Evolutionary conservation across 148 eudicot species (phyloP), one percentile per base, ranked within the genome.

Genomic region (Talinum fruticosum): DNA sequence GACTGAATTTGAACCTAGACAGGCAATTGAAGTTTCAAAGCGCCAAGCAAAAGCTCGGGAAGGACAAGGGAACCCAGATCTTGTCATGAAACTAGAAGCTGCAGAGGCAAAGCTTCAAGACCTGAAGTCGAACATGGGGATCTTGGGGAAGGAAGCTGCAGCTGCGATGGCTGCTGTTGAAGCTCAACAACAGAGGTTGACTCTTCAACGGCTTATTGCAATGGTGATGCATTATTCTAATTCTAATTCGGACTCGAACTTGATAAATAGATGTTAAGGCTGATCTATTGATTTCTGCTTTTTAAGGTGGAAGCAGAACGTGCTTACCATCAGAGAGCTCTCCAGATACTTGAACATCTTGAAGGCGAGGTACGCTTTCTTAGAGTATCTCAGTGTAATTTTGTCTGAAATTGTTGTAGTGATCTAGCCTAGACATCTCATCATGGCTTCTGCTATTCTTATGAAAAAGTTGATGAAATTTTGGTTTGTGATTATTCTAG

Each of bases 151-250:
- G 88, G 99, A 95, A 88, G 99, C 99, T 69, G 88, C 91, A 67
- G 89, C 96, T 79, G 99, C 99, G 30, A 92, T 95, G 97, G 89
- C 96, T 85, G 97, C 99, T 54, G 99, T 95, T 71, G 97, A 95
- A 87, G 91, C 92, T 86, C 99, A 95, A 82, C 97, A 95, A 76
- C 99, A 95, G 81, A 84, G 94, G 78, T 79, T 91, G 84, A 95
- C 99, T 14, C 97, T 95, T 71, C 99, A 95, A 76, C 87, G 97
- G 71, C 94, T 95, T 44, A 84, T 95, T 73, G 83, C 97, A 65
- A 89, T 93, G 99, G 97, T 95, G 84, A 81, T 79, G 32, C 69
- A 26, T 49, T 73, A 78, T 44, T n/a, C 38, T 71, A 65, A 61
- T 75, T 28, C 13, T 49, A 37, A 26, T 29, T 33, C 37, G 65